Evolutionary conservation across 2,329 filamentous ascomycete genomes (phyloP).

Genomic region (Fusarium veterinarium): DNA sequence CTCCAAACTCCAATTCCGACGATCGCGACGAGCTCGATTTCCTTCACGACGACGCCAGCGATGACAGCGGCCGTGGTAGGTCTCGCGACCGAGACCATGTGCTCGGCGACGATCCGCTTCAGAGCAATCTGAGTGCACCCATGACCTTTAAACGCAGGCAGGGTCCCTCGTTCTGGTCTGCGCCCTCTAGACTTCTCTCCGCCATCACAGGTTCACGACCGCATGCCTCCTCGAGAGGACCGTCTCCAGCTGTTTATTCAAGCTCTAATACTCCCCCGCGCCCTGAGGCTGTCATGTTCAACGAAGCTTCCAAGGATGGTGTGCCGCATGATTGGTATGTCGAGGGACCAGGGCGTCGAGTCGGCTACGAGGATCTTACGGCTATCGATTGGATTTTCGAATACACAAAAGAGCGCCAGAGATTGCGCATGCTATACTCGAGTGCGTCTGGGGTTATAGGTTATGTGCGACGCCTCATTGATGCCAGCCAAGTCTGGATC

Average conservation of each 20-base stretch:
- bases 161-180: conserved; percentile 61
- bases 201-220: conserved; percentile 52
- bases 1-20: conserved; percentile 48
- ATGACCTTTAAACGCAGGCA: conserved; percentile 80
- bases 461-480: conserved; percentile 77
- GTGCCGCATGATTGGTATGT: conserved; percentile 82
- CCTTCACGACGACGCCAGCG: conserved; percentile 48
- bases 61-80: conserved; percentile 32
- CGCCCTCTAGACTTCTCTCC: conserved; percentile 61
- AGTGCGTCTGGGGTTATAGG: conserved; percentile 78
- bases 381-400: conserved; percentile 99
- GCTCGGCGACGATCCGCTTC: conserved; percentile 68
- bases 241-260: conserved; percentile 32
- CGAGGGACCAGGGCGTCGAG: conserved; percentile 87
- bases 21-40: conserved; percentile 61
- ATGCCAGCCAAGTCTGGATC: conserved; percentile 92
- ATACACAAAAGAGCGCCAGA: conserved; percentile 94
- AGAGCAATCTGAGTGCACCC: conserved; percentile 60
- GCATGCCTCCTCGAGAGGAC: conserved; percentile 28
- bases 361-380: conserved; percentile 95
- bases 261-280: conserved; percentile 21
- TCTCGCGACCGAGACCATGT: conserved; percentile 45
- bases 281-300: conserved; percentile 28
- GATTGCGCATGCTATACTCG: conserved; percentile 80
- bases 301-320: conserved; percentile 57